Evolutionary conservation across 331 rosid genomes (phyloP), one percentile per base, ranked within the genome.

Genomic region (Rhamnella rubrinervis): DNA sequence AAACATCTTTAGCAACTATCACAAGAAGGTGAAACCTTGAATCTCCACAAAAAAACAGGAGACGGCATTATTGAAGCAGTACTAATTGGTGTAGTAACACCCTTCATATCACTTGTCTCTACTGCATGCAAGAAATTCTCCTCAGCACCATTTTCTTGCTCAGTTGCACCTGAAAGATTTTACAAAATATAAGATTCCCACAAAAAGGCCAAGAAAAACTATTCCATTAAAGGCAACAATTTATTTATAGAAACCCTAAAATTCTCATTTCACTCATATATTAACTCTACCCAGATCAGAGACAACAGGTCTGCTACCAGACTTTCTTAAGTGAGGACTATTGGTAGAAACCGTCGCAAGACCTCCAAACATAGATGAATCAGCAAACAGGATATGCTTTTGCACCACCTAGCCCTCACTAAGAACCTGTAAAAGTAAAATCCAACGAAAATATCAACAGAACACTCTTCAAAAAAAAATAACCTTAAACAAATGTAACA

Each of bases 311-410:
- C 92, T 87, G 85, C 97, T 93, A 81, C 97, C 95, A 77, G 98
- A 91, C 79, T 93, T 93, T 77, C 97, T 83, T 65, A 93, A 84
- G 85, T 91, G 98, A 11, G 97, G 97, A 82, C 97, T 93, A 63
- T 68, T 87, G 79, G 85, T 73, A 71, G 96, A 84, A 78, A n/a
- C 84, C 26, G 85, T 51, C 67, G 46, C 79, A 75, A 73, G 78
- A 72, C 87, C 84, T 81, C 96, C 98, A 71, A 91, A 87, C 98
- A 93, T 93, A 85, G 92, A 91, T 83, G 80, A 77, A 56, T 70
- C 53, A 70, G 73, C 68, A 86, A 81, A 65, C 50, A 72, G 73
- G 61, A 46, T 68, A 67, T 55, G 39, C 71, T 65, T 60, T 72
- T 64, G 20, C 56, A 38, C 59, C 59, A n/a, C 74, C 59, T 59